These are phyloP conservation scores for Monilinia fructicola DNA, from an alignment of 2,329 filamentous ascomycete species.

Conservation along the genomic window DNA sequence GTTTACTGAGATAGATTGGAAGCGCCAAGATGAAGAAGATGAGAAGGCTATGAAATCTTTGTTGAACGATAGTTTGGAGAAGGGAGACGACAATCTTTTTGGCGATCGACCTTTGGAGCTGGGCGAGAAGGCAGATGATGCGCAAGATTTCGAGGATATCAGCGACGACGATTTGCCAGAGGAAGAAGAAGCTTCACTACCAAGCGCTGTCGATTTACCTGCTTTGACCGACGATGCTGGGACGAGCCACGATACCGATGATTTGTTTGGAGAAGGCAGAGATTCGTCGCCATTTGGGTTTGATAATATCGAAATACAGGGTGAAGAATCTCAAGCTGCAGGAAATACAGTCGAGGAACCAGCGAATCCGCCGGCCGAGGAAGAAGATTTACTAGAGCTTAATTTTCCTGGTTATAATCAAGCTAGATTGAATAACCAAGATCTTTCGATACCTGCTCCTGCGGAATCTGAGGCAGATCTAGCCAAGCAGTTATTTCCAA, in stretches of 20 bases:
- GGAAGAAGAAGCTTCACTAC: constrained; percentile 56
- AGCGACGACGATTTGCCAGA: constrained; percentile 88
- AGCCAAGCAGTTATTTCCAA: constrained; percentile 76
- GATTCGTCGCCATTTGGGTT: constrained; percentile 37
- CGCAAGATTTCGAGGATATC: constrained; percentile 87
- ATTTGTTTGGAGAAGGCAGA: constrained; percentile 64
- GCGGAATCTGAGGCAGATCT: constrained; percentile 73
- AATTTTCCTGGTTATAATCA: constrained; percentile 46
- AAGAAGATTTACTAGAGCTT: constrained; percentile 41
- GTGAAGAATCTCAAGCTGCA: constrained; percentile 23
- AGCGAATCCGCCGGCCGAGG: constrained; percentile 30
- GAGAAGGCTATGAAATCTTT: constrained; percentile 49
- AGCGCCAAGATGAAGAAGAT: constrained; percentile 50
- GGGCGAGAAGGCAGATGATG: constrained; percentile 85
- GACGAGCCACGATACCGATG: constrained; percentile 58
- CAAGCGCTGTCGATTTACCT: constrained; percentile 33
- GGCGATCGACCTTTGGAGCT: constrained; percentile 56
- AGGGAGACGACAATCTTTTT: constrained; percentile 45
- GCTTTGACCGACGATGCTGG: constrained; percentile 56
- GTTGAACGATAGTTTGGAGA: constrained; percentile 43
- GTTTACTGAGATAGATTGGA: constrained; percentile 43
- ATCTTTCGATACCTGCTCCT: constrained; percentile 64
- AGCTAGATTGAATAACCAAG: constrained; percentile 50
- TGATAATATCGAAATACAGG: constrained; percentile 30
- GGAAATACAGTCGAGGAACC: constrained; percentile 29